Conservation (phyloP, 495 filamentous ascomycete species). For the Thozetella sp. region DNA sequence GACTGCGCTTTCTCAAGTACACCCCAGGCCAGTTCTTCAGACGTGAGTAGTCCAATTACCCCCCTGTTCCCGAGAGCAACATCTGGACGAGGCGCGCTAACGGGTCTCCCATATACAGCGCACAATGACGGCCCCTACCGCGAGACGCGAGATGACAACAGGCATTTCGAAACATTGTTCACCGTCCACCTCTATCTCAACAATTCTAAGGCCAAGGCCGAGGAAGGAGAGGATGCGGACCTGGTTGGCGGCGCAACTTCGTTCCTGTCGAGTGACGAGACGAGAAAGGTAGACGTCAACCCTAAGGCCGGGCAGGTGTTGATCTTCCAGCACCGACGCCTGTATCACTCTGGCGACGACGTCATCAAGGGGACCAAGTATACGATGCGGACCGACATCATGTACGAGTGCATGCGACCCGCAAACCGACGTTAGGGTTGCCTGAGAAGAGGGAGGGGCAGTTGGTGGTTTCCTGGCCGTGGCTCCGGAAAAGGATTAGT, state of each 20-base stretch:
- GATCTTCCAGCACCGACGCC: slow-evolving; percentile 72
- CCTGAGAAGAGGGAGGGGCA: neutral
- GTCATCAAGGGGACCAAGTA: slow-evolving; percentile 74
- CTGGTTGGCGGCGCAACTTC: slow-evolving; percentile 66
- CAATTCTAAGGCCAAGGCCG: slow-evolving; percentile 41
- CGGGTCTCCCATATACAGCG: slow-evolving; percentile 45
- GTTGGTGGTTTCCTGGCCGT: neutral
- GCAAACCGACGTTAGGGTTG: neutral
- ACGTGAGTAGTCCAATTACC: slow-evolving; percentile 38
- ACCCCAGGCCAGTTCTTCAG: slow-evolving; percentile 75
- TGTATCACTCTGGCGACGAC: slow-evolving; percentile 76
- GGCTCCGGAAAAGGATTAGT: no score
- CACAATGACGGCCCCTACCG: slow-evolving; percentile 75
- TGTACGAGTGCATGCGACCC: slow-evolving; percentile 56
- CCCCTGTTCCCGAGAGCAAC: no score
- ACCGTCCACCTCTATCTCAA: slow-evolving; percentile 89
- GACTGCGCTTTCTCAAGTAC: slow-evolving; percentile 82
- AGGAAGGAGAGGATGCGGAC: slow-evolving; percentile 26
- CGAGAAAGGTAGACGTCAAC: slow-evolving; percentile 60
- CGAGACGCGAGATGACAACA: slow-evolving; percentile 49
- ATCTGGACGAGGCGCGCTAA: no score
- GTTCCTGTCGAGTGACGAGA: slow-evolving; percentile 53
- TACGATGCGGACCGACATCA: slow-evolving; percentile 76
- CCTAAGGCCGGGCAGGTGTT: slow-evolving; percentile 73
- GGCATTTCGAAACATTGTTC: slow-evolving; percentile 60